Conservation (phyloP, 108 stramenopile genomes). For the Pseudonitzschia multistriata region DNA sequence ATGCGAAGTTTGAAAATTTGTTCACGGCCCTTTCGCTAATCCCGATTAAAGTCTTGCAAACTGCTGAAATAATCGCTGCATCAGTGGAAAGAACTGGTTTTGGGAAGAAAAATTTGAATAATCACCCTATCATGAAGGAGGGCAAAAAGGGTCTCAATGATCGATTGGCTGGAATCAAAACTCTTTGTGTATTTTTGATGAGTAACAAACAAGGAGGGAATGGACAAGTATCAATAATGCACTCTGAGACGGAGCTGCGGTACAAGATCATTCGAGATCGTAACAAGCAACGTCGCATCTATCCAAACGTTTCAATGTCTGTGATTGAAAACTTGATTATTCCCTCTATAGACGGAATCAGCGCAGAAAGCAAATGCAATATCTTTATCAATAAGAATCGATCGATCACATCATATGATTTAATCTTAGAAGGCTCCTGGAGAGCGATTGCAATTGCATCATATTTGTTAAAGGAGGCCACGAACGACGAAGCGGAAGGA, state of each 20-base stretch:
- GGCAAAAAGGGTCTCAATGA: conserved; percentile 25
- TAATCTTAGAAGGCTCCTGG: conserved; percentile 77
- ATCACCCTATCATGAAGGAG: conserved; percentile 17
- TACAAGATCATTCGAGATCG: conserved; percentile 50
- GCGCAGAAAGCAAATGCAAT: conserved; percentile 68
- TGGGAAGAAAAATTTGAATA: conserved; percentile 18
- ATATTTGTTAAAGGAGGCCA: conserved; percentile 40
- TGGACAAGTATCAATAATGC: conserved; percentile 25
- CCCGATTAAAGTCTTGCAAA: conserved; percentile 63
- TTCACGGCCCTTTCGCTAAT: conserved; percentile 62
- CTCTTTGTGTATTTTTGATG: conserved; percentile 37
- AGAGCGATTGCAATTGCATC: conserved; percentile 73
- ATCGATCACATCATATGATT: conserved; percentile 35
- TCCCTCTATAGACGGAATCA: conserved; percentile 57
- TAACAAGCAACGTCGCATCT: conserved; percentile 37
- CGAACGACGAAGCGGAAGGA: background rate
- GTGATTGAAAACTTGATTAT: conserved; percentile 51
- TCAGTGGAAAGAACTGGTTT: conserved; percentile 38
- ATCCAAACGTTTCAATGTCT: conserved; percentile 35
- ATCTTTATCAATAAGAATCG: conserved; percentile 53
- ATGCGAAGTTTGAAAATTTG: conserved; percentile 51
- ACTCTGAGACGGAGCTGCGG: conserved; percentile 26
- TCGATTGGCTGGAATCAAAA: conserved; percentile 27
- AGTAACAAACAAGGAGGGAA: conserved; percentile 1
- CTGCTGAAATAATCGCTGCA: conserved; percentile 61